Percentiles rank a stretch among this genome's conserved stretches.
Evolutionary conservation across 768 basidiomycete genomes (phyloP).

Genomic region (Kwoniella botswanensis): DNA sequence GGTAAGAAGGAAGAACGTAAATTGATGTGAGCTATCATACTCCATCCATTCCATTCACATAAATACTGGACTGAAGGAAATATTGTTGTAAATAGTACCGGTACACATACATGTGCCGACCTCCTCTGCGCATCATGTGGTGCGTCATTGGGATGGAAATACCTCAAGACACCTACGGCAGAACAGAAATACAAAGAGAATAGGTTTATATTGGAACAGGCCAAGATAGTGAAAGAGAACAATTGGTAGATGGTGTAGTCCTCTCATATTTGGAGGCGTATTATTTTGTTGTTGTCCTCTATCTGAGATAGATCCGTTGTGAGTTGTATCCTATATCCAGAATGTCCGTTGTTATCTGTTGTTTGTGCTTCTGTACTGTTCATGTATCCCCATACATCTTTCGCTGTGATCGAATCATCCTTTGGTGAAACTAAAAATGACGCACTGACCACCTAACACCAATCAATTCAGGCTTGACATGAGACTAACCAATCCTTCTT

Average conservation of each 20-base stretch:
- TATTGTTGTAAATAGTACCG: slow-evolving; percentile 40
- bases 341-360: neutral
- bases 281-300: neutral
- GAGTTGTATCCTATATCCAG: neutral
- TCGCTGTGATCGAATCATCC: neutral
- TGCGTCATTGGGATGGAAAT: slow-evolving; percentile 55
- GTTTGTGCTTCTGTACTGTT: neutral
- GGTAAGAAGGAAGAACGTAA: slow-evolving; percentile 52
- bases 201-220: slow-evolving; percentile 55
- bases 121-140: slow-evolving; percentile 47
- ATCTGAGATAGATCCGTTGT: neutral
- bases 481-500: too few relatives aligned
- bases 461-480: neutral
- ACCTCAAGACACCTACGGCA: slow-evolving; percentile 52
- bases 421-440: neutral
- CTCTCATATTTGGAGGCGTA: neutral
- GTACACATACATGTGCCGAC: slow-evolving; percentile 56
- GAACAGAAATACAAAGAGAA: slow-evolving; percentile 59
- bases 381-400: neutral
- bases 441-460: slow-evolving; percentile 2
- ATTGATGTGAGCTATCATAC: slow-evolving; percentile 39
- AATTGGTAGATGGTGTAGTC: slow-evolving; percentile 38
- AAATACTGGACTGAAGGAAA: neutral
- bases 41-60: neutral
- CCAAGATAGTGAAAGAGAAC: slow-evolving; percentile 57